phyloP scores from a whole-genome alignment of 768 basidiomycete genomes.

The Amanita exitialis region DNA sequence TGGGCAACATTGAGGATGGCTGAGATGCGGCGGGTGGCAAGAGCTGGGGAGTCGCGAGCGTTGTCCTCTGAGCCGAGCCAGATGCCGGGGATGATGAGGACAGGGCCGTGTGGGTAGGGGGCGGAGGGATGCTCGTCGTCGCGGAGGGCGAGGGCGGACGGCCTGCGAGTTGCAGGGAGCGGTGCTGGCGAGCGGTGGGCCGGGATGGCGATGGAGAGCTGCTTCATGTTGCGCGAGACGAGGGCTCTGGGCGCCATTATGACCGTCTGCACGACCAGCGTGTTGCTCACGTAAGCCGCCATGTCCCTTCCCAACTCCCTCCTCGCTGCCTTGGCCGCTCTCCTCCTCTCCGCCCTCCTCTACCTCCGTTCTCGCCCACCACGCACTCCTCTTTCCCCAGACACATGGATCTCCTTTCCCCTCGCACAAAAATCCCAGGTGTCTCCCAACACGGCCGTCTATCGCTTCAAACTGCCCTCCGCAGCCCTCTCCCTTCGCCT shows the following conservation, averaged over 20 bases:
- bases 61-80: slow-evolving; percentile 94
- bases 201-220: slow-evolving; percentile 59
- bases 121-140: slow-evolving; percentile 51
- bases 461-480: slow-evolving; percentile 82
- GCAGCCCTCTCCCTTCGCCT: slow-evolving; percentile 77
- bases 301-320: slow-evolving; percentile 30
- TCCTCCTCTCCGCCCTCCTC: slow-evolving; percentile 38
- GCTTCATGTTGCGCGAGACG: slow-evolving; percentile 63
- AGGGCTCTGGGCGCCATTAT: slow-evolving; percentile 16
- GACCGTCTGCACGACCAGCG: slow-evolving; percentile 10
- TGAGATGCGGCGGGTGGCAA: slow-evolving; percentile 63
- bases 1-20: slow-evolving; percentile 89
- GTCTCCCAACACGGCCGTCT: slow-evolving; percentile 96
- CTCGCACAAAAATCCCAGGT: slow-evolving; percentile 76
- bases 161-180: slow-evolving; percentile 48
- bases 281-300: slow-evolving; percentile 11
- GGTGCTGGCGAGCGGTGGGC: no score
- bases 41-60: slow-evolving; percentile 68
- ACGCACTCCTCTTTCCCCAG: slow-evolving; percentile 59
- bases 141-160: slow-evolving; percentile 47
- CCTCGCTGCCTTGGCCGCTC: slow-evolving; percentile 39
- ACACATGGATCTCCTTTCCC: slow-evolving; percentile 74
- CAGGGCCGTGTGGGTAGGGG: slow-evolving; percentile 74
- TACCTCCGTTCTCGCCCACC: slow-evolving; percentile 22
- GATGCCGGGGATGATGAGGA: slow-evolving; percentile 76